Percentiles rank a stretch among this genome's conserved stretches.
phyloP scores from a whole-genome alignment of 495 filamentous ascomycete genomes.

The Pseudevernia furfuracea region DNA sequence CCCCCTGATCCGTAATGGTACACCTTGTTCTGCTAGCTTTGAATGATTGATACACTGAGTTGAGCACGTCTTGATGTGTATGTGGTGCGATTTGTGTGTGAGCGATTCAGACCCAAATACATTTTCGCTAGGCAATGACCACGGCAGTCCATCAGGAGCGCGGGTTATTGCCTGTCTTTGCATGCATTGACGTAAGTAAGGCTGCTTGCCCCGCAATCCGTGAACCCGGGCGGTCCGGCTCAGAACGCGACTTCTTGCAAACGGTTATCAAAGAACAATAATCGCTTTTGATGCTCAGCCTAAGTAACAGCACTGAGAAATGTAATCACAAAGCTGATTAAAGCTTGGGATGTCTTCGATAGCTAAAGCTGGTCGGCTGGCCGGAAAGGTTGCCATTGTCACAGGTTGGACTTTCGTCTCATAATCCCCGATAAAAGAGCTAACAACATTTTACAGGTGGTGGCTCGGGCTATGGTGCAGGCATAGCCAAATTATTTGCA shows the following conservation, averaged over 20 bases:
- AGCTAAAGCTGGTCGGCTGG: slow-evolving; percentile 28
- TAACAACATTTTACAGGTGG: slow-evolving; percentile 33
- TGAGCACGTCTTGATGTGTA: neutral
- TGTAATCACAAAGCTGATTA: slow-evolving; percentile 6
- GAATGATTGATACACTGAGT: neutral
- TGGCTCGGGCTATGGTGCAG: slow-evolving; percentile 53
- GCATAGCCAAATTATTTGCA: slow-evolving; percentile 49
- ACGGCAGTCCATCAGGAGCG: neutral
- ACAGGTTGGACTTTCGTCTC: slow-evolving; percentile 22
- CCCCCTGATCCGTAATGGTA: neutral
- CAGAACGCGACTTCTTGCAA: neutral
- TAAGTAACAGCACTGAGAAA: neutral
- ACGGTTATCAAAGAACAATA: neutral
- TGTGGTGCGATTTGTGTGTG: neutral
- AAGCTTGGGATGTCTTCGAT: slow-evolving; percentile 8
- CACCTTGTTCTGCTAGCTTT: neutral
- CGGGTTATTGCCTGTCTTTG: neutral
- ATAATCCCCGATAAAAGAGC: neutral
- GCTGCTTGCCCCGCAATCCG: neutral
- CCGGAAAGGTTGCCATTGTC: slow-evolving; percentile 43
- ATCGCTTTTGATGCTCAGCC: neutral
- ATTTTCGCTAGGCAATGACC: neutral
- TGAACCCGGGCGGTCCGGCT: neutral
- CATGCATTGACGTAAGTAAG: neutral
- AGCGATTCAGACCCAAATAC: neutral